Conservation (phyloP, 352 stramenopile genomes). For the Pythium pyrilobum region DNA sequence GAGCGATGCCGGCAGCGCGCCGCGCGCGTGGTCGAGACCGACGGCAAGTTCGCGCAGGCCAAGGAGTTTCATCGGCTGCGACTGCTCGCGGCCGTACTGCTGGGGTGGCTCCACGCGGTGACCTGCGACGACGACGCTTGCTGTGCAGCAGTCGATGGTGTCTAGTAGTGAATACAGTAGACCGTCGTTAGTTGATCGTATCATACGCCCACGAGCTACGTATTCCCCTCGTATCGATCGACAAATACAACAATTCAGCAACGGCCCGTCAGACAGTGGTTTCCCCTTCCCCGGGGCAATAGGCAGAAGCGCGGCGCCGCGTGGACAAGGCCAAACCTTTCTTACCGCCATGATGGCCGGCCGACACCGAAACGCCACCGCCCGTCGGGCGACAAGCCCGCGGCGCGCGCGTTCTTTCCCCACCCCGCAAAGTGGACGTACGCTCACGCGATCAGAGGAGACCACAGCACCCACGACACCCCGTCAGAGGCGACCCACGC, state of each 20-base stretch:
- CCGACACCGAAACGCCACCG: slow-evolving; percentile 4
- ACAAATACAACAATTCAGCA: neutral
- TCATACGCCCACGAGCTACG: too few relatives aligned
- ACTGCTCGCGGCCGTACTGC: slow-evolving; percentile 15
- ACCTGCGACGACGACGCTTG: neutral
- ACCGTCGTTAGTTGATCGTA: neutral
- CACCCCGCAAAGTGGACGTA: neutral
- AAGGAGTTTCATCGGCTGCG: slow-evolving; percentile 38
- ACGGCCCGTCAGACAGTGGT: slow-evolving; percentile 16
- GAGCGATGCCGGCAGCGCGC: neutral
- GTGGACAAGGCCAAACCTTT: slow-evolving; percentile 65
- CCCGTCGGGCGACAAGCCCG: slow-evolving; percentile 17
- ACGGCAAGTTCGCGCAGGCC: slow-evolving; percentile 43
- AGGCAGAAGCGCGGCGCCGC: neutral
- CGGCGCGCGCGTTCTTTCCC: neutral
- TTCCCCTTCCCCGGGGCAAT: neutral
- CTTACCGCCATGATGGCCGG: slow-evolving; percentile 48
- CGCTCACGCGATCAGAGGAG: too few relatives aligned
- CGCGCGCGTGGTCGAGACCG: slow-evolving; percentile 16
- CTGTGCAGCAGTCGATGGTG: neutral
- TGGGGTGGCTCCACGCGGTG: slow-evolving; percentile 22
- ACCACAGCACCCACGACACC: too few relatives aligned
- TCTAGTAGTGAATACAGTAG: neutral
- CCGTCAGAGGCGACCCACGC: too few relatives aligned
- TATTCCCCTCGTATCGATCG: too few relatives aligned